phyloP scores from a whole-genome alignment of 2,329 filamentous ascomycete species.

The Aspergillus versicolor region DNA sequence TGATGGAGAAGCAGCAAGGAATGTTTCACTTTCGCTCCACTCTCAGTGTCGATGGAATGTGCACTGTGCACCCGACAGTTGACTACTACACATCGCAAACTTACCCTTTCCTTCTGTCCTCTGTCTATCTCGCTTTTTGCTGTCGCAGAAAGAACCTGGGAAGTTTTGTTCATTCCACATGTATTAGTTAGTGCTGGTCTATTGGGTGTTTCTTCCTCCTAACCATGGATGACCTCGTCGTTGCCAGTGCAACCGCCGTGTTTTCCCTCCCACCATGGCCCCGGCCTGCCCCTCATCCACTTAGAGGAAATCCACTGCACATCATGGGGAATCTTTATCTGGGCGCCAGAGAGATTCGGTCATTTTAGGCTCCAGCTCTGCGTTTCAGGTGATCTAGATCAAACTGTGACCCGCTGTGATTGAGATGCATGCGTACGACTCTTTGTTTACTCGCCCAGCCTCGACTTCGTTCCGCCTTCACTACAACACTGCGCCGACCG shows the following conservation, averaged over 20 bases:
- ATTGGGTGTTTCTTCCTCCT: neutral
- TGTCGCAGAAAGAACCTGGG: no score
- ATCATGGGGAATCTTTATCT: conserved; percentile 12
- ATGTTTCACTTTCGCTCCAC: neutral
- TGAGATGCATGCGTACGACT: conserved; percentile 10
- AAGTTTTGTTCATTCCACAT: no score
- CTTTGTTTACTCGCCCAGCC: conserved; percentile 13
- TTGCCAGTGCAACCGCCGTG: conserved; percentile 25
- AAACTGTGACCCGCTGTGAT: conserved; percentile 4
- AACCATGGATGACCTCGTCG: conserved; percentile 4
- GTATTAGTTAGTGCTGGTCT: no score
- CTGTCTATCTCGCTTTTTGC: no score
- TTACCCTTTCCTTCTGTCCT: neutral
- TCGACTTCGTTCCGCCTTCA: neutral
- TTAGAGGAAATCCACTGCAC: conserved; percentile 2
- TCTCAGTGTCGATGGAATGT: neutral
- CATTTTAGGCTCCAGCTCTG: conserved; percentile 9
- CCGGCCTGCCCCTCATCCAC: conserved; percentile 17
- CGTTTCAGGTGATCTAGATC: conserved; percentile 13
- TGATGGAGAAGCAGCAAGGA: neutral
- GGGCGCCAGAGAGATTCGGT: conserved; percentile 11
- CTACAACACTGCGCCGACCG: neutral
- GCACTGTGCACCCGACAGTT: neutral
- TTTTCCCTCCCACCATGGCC: conserved; percentile 12
- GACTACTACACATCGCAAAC: neutral